phyloP scores from a whole-genome alignment of 345 rosid species.

The Psidium friedrichsthalianum region DNA sequence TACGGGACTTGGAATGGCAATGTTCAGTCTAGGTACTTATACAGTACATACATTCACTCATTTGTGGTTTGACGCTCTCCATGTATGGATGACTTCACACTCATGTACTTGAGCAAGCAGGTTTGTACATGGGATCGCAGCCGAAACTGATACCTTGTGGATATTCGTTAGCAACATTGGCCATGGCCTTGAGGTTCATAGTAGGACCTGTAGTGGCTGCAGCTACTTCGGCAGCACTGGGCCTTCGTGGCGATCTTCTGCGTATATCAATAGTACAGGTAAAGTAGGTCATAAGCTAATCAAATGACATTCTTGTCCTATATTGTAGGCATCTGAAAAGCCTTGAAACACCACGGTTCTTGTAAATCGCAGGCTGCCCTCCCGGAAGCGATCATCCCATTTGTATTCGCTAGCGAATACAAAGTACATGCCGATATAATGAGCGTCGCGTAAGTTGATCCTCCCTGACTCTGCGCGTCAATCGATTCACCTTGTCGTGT shows the following conservation, averaged over 20 bases:
- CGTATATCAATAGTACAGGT: constrained; percentile 8
- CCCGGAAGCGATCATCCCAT: constrained; percentile 59
- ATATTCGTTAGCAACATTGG: neutral
- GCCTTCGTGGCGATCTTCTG: constrained; percentile 6
- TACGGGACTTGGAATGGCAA: constrained; percentile 12
- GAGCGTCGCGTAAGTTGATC: constrained; percentile 55
- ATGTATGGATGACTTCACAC: neutral
- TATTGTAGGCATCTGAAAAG: neutral
- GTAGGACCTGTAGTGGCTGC: constrained; percentile 10
- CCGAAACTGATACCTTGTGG: constrained; percentile 10
- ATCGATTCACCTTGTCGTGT: neutral
- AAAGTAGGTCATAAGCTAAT: neutral
- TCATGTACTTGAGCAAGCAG: neutral
- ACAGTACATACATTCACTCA: neutral
- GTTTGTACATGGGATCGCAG: constrained; percentile 12
- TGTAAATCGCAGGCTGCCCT: constrained; percentile 53
- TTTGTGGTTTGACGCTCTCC: neutral
- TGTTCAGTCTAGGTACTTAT: constrained; percentile 11
- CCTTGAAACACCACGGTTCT: neutral
- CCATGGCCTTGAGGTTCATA: constrained; percentile 6
- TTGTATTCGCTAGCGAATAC: constrained; percentile 63
- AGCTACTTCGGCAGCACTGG: constrained; percentile 4
- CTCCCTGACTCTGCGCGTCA: neutral
- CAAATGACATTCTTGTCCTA: neutral
- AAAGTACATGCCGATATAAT: constrained; percentile 60